phyloP scores from a whole-genome alignment of 2,329 filamentous ascomycete genomes.

The Zymoseptoria passerinii region DNA sequence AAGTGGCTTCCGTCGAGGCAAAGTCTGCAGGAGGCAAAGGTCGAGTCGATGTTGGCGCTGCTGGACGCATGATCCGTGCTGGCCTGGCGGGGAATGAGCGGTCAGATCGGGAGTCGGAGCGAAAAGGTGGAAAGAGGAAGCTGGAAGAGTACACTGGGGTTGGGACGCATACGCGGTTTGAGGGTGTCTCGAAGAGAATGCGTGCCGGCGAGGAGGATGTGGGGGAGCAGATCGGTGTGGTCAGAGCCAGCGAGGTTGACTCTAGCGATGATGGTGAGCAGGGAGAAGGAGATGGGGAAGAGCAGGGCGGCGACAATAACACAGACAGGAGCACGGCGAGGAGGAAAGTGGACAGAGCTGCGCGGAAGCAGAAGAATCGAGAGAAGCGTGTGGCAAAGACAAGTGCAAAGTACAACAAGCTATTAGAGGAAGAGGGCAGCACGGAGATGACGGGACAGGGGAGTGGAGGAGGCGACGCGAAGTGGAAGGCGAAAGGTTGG shows the following conservation, averaged over 20 bases:
- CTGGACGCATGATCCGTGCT: constrained; percentile 71
- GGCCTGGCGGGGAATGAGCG: constrained; percentile 53
- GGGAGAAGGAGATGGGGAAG: constrained; percentile 6
- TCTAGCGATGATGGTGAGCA: background rate
- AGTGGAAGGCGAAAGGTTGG: background rate
- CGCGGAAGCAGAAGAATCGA: constrained; percentile 1
- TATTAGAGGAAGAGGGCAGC: background rate
- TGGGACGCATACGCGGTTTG: constrained; percentile 29
- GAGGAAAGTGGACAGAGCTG: background rate
- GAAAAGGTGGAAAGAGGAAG: constrained; percentile 30
- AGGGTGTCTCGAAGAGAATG: constrained; percentile 28
- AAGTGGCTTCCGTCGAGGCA: constrained; percentile 68
- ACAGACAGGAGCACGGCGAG: background rate
- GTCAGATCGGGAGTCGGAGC: constrained; percentile 35
- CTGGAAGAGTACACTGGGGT: constrained; percentile 26
- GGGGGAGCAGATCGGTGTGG: constrained; percentile 5
- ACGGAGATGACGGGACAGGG: background rate
- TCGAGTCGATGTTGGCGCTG: constrained; percentile 64
- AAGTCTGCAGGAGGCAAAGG: constrained; percentile 28
- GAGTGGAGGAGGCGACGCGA: background rate
- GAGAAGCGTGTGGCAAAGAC: constrained; percentile 2
- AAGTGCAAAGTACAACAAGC: background rate
- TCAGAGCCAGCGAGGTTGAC: constrained; percentile 8
- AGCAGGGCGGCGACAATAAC: constrained; percentile 2
- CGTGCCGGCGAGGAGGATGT: constrained; percentile 20